These are phyloP conservation scores for Ananas comosus DNA, from an alignment of 176 grass and related monocot genomes.

Conservation along the genomic window DNA sequence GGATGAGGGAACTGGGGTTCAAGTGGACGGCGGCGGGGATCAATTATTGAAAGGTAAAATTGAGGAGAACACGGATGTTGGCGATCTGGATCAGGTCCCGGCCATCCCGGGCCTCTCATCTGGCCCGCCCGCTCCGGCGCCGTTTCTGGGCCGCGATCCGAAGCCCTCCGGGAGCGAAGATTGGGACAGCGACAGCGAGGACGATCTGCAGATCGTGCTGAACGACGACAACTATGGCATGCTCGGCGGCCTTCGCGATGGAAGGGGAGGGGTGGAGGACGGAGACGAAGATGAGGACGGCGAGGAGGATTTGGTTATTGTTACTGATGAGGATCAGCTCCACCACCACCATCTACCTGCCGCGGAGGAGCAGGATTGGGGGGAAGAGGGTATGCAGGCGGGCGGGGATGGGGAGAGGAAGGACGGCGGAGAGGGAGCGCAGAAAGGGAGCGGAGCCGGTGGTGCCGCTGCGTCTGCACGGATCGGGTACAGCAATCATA, in stretches of 20 bases:
- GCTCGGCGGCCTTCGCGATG: constrained; percentile 15
- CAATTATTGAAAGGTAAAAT: no score
- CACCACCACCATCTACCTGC: constrained; percentile 57
- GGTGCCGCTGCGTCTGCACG: constrained; percentile 23
- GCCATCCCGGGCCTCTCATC: constrained; percentile 70
- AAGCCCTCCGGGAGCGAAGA: constrained; percentile 50
- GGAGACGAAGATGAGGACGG: constrained; percentile 76
- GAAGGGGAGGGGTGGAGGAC: constrained; percentile 32
- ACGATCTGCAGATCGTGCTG: constrained; percentile 94
- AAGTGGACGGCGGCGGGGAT: not conserved
- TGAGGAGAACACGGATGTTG: no score
- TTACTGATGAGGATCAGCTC: constrained; percentile 44
- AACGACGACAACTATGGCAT: constrained; percentile 60
- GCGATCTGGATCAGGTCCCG: constrained; percentile 28
- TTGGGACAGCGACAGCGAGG: constrained; percentile 93
- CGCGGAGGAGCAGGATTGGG: constrained; percentile 86
- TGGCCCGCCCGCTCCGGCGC: constrained; percentile 3
- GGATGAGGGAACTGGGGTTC: not conserved
- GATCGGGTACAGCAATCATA: constrained; percentile 66
- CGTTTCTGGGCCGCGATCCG: not conserved
- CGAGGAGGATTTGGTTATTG: constrained; percentile 60
- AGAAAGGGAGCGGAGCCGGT: constrained; percentile 45
- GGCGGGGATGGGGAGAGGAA: constrained; percentile 58
- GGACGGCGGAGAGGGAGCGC: constrained; percentile 28
- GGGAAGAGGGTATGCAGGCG: constrained; percentile 35